Base-by-base conservation (phyloP, 2,329 filamentous ascomycete genomes). In the Claviceps arundinis region DNA sequence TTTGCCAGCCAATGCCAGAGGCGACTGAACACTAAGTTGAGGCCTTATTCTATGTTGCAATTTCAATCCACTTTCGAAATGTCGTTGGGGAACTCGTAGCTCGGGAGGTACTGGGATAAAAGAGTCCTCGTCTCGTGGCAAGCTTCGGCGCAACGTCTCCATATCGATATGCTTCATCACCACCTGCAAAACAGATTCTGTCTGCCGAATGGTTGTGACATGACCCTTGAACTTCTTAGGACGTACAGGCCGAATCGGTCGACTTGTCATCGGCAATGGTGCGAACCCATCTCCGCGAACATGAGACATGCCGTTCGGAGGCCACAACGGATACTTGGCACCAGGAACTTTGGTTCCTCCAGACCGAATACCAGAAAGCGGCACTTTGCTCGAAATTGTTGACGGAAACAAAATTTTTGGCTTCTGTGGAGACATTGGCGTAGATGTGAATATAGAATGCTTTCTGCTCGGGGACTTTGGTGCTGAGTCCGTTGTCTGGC, bases 251-350 rank as follows among this genome's bases (percentile, higher is more conserved):
- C 19, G 34, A n/a, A 37, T 19, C 42, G 26, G 42, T 26, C 19
- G 22, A 30, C 16, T 38, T 38, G 14, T 19, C 26, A 37, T 41
- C 22, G 43, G 22, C 37, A 34, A 17, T 13, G 19, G 22, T 14
- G 37, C 19, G 34, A 8, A n/a, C 14, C 57, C 58, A 38, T 59
- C 52, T 5, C 77, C 81, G 51, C 82, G 77, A 43, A 89, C 68
- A 63, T 89, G 85, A 1, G 74, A 68, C 62, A 80, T 80, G 6
- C 73, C 84, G 56, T 75, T 73, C 48, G 78, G 76, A 40, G 87
- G 87, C 84, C 87, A 93, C n/a, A 80, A 72, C 3, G 87, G 78
- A 51, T 86, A 74, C 56, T 73, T 70, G 8, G 82, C 74, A 2
- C 85, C 86, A 0, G 82, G 80, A n/a, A 84, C 73, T 59, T 80